Evolutionary conservation across 2,329 filamentous ascomycete genomes (phyloP).

Genomic region (Corinectria fuckeliana): DNA sequence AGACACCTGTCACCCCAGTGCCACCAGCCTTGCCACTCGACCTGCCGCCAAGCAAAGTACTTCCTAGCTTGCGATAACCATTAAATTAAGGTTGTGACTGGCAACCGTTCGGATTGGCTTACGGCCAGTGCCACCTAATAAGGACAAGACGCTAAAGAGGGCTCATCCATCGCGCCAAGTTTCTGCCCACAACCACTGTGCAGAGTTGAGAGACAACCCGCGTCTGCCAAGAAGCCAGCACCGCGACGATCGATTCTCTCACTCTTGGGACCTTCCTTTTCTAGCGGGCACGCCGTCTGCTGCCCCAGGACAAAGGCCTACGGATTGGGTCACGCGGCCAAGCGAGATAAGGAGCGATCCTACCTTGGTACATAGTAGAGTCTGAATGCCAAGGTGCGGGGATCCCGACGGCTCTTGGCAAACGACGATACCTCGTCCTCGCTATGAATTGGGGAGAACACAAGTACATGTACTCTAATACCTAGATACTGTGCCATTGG

Average conservation of each 20-base stretch:
- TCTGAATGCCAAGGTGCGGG: slow-evolving; percentile 27
- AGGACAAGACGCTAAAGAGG: neutral
- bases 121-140: slow-evolving; percentile 13
- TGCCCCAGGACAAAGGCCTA: slow-evolving; percentile 17
- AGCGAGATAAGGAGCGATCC: slow-evolving; percentile 27
- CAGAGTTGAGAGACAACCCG: too few relatives aligned
- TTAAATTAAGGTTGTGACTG: slow-evolving; percentile 31
- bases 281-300: slow-evolving; percentile 16
- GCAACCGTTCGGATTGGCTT: slow-evolving; percentile 1
- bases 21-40: neutral
- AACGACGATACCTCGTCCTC: too few relatives aligned
- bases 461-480: too few relatives aligned
- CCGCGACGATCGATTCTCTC: slow-evolving; percentile 24
- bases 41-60: neutral
- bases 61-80: slow-evolving; percentile 10
- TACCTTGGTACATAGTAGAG: neutral
- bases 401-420: slow-evolving; percentile 17
- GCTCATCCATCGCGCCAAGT: too few relatives aligned
- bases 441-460: too few relatives aligned
- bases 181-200: too few relatives aligned
- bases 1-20: neutral
- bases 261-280: slow-evolving; percentile 36
- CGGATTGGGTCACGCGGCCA: slow-evolving; percentile 27
- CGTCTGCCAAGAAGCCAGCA: slow-evolving; percentile 21
- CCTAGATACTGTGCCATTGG: slow-evolving; percentile 2